phyloP scores from a whole-genome alignment of 129 eudicot species.

The Logfia minima region DNA sequence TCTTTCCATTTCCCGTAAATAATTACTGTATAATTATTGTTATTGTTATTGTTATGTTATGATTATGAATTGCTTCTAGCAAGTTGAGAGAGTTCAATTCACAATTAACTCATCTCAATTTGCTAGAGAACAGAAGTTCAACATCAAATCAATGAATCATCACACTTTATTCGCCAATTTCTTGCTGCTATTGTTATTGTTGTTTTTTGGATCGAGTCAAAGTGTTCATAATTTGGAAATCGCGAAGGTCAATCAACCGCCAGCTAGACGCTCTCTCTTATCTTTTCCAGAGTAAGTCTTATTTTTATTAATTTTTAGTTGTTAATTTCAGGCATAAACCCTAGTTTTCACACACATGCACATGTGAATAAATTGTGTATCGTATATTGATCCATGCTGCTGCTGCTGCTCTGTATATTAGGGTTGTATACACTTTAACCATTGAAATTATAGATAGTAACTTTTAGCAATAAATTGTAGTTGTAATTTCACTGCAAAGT shows the following conservation, averaged over 20 bases:
- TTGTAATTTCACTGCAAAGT: not conserved
- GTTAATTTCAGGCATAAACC: conserved; percentile 13
- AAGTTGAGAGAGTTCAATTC: conserved; percentile 5
- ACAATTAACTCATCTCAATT: not conserved
- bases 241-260: conserved; percentile 25
- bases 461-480: not conserved
- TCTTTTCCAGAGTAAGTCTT: conserved; percentile 42
- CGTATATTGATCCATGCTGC: not conserved
- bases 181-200: not conserved
- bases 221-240: conserved; percentile 25
- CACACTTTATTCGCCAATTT: conserved; percentile 1
- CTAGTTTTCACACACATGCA: conserved; percentile 3
- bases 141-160: conserved; percentile 20
- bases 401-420: not conserved
- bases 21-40: not conserved
- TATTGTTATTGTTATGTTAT: not conserved
- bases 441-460: not conserved
- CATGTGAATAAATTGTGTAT: not conserved
- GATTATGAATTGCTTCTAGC: not conserved
- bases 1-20: not conserved
- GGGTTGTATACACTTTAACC: not conserved
- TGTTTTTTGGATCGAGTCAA: conserved; percentile 34
- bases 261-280: conserved; percentile 49
- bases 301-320: not conserved
- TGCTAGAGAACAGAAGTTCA: not conserved